Evolutionary conservation across 148 eudicot species (phyloP).

Genomic region (Hydrangea macrophylla): DNA sequence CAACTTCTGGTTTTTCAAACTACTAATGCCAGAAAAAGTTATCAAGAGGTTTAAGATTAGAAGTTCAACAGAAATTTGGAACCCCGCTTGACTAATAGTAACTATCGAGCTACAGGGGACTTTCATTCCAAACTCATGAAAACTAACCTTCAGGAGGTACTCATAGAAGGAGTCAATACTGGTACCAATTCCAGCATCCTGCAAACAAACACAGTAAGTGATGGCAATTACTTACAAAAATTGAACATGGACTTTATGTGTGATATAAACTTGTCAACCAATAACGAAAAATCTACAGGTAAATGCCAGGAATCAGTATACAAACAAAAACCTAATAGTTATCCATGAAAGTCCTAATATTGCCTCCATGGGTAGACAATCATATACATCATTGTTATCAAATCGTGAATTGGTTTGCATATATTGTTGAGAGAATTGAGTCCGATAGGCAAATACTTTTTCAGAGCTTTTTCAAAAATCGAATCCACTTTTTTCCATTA

Average conservation of each 20-base stretch:
- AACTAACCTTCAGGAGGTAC: constrained; percentile 89
- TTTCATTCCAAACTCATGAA: constrained; percentile 7
- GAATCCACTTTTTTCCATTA: too few relatives aligned
- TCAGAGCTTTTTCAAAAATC: too few relatives aligned
- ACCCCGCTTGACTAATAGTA: too few relatives aligned
- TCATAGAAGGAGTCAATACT: constrained; percentile 98
- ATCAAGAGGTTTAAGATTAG: too few relatives aligned
- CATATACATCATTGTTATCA: too few relatives aligned
- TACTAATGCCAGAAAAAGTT: too few relatives aligned
- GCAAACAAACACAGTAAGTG: constrained; percentile 19
- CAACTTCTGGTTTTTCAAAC: too few relatives aligned
- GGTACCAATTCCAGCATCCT: constrained; percentile 99
- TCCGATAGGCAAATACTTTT: too few relatives aligned
- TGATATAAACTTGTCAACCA: background rate
- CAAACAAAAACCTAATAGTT: constrained; percentile 2
- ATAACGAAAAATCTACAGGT: constrained; percentile 5
- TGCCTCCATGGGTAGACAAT: background rate
- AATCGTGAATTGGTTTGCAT: too few relatives aligned
- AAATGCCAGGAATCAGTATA: background rate
- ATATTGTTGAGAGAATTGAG: too few relatives aligned
- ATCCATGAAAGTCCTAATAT: background rate
- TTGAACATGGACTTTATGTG: background rate
- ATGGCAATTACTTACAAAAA: background rate
- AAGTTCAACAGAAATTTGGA: too few relatives aligned
- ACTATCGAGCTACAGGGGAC: background rate